These are phyloP conservation scores for Castanea crenata DNA, from an alignment of 306 rosid species.

Conservation along the genomic window DNA sequence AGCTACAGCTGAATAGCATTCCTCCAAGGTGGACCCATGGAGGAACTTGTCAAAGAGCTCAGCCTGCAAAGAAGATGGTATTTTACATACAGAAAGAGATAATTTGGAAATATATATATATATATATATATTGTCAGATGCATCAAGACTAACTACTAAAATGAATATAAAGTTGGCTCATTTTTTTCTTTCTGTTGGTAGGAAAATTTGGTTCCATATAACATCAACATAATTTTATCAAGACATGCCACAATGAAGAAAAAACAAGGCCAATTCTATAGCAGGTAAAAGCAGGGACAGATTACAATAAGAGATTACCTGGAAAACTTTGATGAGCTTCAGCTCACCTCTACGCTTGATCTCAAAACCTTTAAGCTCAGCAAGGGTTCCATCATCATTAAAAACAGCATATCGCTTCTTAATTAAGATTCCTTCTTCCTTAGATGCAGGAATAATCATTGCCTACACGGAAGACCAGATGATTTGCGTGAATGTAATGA, in stretches of 20 bases:
- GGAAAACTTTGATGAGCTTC: conserved; percentile 98
- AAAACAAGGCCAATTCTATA: background rate
- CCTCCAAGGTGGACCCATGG: conserved; percentile 83
- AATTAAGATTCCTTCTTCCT: conserved; percentile 95
- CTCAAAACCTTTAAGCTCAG: conserved; percentile 99
- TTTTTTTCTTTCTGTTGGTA: background rate
- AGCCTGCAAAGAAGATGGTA: conserved; percentile 58
- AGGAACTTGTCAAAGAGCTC: conserved; percentile 96
- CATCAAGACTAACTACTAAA: background rate
- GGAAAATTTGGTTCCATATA: background rate
- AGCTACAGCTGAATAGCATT: conserved; percentile 92
- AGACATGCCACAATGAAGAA: background rate
- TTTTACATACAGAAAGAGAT: conserved; percentile 8
- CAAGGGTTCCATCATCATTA: conserved; percentile 95
- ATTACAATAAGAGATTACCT: conserved; percentile 49
- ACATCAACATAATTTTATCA: background rate
- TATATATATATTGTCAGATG: background rate
- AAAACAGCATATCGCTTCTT: conserved; percentile 98
- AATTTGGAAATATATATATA: background rate
- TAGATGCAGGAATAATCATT: conserved; percentile 98
- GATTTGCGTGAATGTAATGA: conserved; percentile 20
- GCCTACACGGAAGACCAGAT: conserved; percentile 52
- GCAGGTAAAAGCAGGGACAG: background rate
- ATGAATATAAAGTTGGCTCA: background rate
- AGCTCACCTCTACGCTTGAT: conserved; percentile 99